Conservation (phyloP, 2,329 filamentous ascomycete genomes). For the Ambrosiella cleistominuta region DNA sequence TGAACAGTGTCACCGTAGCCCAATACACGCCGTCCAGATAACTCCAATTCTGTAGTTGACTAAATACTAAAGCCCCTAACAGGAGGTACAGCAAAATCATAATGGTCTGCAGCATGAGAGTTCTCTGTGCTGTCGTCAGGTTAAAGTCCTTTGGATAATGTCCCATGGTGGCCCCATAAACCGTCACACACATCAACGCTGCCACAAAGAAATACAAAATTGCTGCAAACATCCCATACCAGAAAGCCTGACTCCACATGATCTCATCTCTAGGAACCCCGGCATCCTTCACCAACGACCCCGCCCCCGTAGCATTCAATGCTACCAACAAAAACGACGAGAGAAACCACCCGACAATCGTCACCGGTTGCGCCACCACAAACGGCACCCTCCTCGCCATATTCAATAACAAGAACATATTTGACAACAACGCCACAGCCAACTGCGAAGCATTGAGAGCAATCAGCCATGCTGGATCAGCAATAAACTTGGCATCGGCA, state of each 20-base stretch:
- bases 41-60: constrained; percentile 51
- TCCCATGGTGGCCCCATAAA: constrained; percentile 50
- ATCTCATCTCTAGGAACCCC: constrained; percentile 29
- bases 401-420: constrained; percentile 68
- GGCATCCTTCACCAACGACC: constrained; percentile 27
- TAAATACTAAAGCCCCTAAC: constrained; percentile 59
- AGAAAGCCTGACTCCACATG: constrained; percentile 65
- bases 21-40: constrained; percentile 69
- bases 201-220: constrained; percentile 64
- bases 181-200: constrained; percentile 60
- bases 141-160: constrained; percentile 66
- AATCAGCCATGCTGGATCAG: constrained; percentile 58
- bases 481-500: constrained; percentile 29
- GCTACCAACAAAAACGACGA: constrained; percentile 48
- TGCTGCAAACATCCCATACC: constrained; percentile 68
- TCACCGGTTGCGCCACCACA: constrained; percentile 63
- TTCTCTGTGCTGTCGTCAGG: constrained; percentile 65
- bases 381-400: constrained; percentile 70
- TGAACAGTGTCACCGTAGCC: constrained; percentile 54
- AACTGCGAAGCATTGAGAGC: constrained; percentile 64
- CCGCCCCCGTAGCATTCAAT: constrained; percentile 47
- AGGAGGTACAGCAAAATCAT: constrained; percentile 67
- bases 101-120: constrained; percentile 80
- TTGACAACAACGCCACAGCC: constrained; percentile 57
- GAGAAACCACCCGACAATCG: constrained; percentile 63